Evolutionary conservation across 192 early-diverging fungal species (phyloP), one percentile per base, ranked within the genome.

Genomic region (Coemansia sp.): DNA sequence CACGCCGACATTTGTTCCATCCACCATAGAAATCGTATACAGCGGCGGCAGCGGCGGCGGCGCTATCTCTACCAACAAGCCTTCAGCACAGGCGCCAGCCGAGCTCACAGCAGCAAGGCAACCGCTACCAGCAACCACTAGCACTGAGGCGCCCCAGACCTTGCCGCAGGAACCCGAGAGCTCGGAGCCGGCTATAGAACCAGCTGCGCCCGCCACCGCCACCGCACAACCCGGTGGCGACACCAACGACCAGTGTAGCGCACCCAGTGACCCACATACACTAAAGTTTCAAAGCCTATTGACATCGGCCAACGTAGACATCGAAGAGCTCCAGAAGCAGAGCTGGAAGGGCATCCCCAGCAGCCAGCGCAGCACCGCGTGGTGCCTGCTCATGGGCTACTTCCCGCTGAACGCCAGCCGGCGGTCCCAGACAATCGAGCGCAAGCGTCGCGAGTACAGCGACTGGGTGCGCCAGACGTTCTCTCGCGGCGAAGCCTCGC

Each of bases 301-400:
- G 45, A 79, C 84, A 0, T 24, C 65, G 38, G 65, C 89, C 8
- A 91, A 92, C 62, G 83, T 93, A 2, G 92, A 94, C 79, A 62
- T 93, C n/a, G 87, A 81, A 73, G 71, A 78, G 54, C 83, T 99
- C 24, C 87, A 92, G 27, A 89, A 90, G 70, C 82, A 97, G 24
- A 91, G 92, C 82, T 99, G 97, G 97, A 88, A 90, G 35, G 97
- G 97, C 0, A 93, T 99, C 29, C 96, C 97, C 0, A 84, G 87
- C 25, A 86, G 93, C 60, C 88, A 92, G 58, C 89, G 97, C 0
- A 82, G 93, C 15, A 93, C 91, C 41, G 89, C 94, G 4, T 99
- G 97, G 97, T 95, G 96, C 54, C 71, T 99, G 15, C 83, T 99
- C 46, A 90, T 98, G 84, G 94, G 95, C 0, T 98, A 98, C 67